phyloP scores from a whole-genome alignment of 2,329 filamentous ascomycete species.

The Escovopsis sp. region DNA sequence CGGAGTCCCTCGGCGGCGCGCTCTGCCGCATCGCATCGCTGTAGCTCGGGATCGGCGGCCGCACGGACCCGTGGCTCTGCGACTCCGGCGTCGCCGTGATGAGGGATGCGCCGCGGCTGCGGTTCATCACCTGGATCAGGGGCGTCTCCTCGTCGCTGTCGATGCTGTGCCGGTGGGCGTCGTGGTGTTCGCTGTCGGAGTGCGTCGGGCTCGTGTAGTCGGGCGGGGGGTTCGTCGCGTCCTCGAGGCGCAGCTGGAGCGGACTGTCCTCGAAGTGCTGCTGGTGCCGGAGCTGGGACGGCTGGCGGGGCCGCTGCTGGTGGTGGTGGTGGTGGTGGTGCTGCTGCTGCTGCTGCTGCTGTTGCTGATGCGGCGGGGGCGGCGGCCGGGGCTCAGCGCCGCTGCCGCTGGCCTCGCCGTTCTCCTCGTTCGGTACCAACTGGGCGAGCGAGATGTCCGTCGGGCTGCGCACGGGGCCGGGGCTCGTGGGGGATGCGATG shows the following conservation, averaged over 20 bases:
- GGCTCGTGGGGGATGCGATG: constrained; percentile 62
- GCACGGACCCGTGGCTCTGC: constrained; percentile 6
- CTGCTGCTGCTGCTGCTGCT: too few species aligned
- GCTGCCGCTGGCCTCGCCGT: constrained; percentile 42
- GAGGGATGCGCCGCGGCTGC: constrained; percentile 35
- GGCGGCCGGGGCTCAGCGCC: too few species aligned
- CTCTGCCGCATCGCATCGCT: constrained; percentile 55
- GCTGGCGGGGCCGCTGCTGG: not conserved
- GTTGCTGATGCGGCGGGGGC: too few species aligned
- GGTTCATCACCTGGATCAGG: constrained; percentile 35
- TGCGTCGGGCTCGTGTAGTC: constrained; percentile 55
- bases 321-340: too few species aligned
- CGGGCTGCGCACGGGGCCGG: constrained; percentile 77
- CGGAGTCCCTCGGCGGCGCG: constrained; percentile 8
- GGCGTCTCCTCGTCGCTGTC: constrained; percentile 46
- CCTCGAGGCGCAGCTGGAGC: constrained; percentile 30
- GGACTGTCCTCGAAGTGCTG: constrained; percentile 22
- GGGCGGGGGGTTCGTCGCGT: constrained; percentile 49
- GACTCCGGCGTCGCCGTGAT: constrained; percentile 19
- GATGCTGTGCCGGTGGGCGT: constrained; percentile 35
- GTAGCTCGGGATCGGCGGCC: constrained; percentile 61
- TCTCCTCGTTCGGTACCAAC: constrained; percentile 55
- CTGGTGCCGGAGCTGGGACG: constrained; percentile 5
- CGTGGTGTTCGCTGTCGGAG: constrained; percentile 32
- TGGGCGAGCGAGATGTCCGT: constrained; percentile 93